These are phyloP conservation scores for Penicillium angulare DNA, from an alignment of 495 filamentous ascomycete species.

Conservation along the genomic window DNA sequence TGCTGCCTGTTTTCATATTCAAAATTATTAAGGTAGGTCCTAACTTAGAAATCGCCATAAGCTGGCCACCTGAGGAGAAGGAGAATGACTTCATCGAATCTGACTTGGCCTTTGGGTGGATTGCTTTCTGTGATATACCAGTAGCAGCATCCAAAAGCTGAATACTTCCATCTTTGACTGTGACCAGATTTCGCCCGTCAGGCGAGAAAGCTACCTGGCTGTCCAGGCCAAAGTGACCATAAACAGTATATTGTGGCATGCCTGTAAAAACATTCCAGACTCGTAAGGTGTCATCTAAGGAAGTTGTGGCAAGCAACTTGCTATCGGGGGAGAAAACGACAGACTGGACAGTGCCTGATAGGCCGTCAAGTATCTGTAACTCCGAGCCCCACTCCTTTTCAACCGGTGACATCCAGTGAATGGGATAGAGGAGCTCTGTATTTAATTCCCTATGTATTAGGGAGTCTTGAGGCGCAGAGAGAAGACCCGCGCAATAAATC, in stretches of 20 bases:
- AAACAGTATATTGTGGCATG: background rate
- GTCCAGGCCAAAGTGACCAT: background rate
- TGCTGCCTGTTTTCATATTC: background rate
- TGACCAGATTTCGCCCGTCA: background rate
- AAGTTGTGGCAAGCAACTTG: background rate
- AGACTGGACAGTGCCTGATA: background rate
- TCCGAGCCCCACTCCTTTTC: background rate
- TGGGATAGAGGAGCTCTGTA: slow-evolving; percentile 1
- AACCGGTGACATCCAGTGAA: too few relatives aligned
- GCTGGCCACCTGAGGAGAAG: too few relatives aligned
- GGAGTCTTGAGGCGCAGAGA: slow-evolving; percentile 31
- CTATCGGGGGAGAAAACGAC: background rate
- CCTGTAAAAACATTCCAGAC: background rate
- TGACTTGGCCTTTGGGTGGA: background rate
- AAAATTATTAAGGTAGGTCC: too few relatives aligned
- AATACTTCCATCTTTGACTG: background rate
- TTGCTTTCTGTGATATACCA: background rate
- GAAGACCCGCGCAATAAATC: slow-evolving; percentile 22
- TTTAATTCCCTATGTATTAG: slow-evolving; percentile 17
- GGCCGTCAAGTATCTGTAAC: background rate
- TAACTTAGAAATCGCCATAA: too few relatives aligned
- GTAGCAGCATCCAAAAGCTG: background rate
- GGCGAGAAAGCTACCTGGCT: background rate
- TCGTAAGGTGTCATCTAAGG: background rate
- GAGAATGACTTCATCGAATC: background rate